Conservation (phyloP, 163 green algal genomes). For the Chlamydomonas reinhardtii region DNA sequence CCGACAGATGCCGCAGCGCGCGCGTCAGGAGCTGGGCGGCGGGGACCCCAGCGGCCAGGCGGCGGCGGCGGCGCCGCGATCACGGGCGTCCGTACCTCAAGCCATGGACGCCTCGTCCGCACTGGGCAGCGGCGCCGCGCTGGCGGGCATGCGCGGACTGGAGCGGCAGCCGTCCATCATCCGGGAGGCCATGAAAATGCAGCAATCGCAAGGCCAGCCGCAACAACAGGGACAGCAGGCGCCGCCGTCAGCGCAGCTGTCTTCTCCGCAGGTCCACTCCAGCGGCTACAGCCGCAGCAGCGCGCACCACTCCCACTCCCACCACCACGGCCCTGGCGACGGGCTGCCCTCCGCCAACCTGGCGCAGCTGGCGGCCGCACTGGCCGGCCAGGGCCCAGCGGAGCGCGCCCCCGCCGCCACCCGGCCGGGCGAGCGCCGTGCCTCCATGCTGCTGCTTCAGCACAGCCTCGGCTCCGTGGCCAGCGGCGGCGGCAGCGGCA, state of each 20-base stretch:
- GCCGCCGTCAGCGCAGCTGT: not conserved
- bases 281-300: not conserved
- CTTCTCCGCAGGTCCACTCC: not conserved
- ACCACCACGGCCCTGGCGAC: not conserved
- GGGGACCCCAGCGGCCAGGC: not conserved
- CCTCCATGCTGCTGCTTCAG: not conserved
- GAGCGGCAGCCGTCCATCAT: conserved; percentile 32
- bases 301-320: not conserved
- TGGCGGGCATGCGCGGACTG: not conserved
- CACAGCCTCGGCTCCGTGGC: not conserved
- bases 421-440: not conserved
- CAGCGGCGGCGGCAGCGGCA: not conserved
- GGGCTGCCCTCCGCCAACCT: not conserved
- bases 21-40: not conserved
- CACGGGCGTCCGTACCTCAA: not conserved
- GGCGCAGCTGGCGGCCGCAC: not conserved
- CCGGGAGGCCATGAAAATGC: conserved; percentile 20
- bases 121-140: not conserved
- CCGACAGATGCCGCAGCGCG: not conserved
- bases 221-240: not conserved
- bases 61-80: not conserved
- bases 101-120: not conserved
- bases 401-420: too few relatives aligned
- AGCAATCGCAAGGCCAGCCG: not conserved
- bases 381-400: not conserved